Evolutionary conservation across 345 rosid genomes (phyloP).

Genomic region (Gossypium australe): DNA sequence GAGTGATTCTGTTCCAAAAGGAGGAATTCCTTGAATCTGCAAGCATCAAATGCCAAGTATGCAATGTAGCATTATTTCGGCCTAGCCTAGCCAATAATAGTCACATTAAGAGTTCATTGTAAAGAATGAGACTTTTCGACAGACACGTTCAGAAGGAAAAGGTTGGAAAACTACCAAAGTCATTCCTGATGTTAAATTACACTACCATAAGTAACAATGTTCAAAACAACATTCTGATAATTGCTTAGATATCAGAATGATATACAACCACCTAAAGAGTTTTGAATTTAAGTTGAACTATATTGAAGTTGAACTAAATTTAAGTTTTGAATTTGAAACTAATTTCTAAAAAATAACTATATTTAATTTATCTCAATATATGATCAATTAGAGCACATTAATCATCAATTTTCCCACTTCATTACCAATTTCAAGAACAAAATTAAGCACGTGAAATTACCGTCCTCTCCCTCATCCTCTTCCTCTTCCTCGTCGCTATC

Average conservation of each 20-base stretch:
- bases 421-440: not conserved
- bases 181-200: not conserved
- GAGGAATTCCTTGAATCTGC: too few species aligned
- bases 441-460: slow-evolving; percentile 24
- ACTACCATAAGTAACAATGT: not conserved
- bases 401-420: not conserved
- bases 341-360: not conserved
- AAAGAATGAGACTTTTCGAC: too few species aligned
- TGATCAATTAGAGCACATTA: not conserved
- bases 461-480: slow-evolving; percentile 77
- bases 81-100: too few species aligned
- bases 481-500: slow-evolving; percentile 88
- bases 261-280: not conserved
- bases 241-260: not conserved
- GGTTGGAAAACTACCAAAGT: too few species aligned
- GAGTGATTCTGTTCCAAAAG: too few species aligned
- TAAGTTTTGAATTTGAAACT: not conserved
- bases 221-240: not conserved
- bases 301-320: not conserved
- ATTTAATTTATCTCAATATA: not conserved
- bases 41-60: too few species aligned
- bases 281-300: not conserved
- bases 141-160: too few species aligned
- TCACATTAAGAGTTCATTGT: too few species aligned
- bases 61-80: too few species aligned